phyloP scores from a whole-genome alignment of 768 basidiomycete genomes.

The Lyophyllum atratum region DNA sequence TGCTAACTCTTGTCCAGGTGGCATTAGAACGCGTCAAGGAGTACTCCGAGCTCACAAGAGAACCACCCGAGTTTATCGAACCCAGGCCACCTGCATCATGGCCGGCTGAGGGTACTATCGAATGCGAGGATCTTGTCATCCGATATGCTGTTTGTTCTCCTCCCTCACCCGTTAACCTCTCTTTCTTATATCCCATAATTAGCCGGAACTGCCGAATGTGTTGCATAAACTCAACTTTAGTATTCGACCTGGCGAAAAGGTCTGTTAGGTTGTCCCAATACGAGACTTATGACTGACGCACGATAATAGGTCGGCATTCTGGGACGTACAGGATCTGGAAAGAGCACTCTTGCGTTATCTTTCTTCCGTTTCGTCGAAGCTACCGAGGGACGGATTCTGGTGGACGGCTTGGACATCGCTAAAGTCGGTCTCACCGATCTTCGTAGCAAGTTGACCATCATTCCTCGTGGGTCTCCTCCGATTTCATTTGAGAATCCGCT shows the following conservation, averaged over 20 bases:
- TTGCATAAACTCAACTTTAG: slow-evolving; percentile 79
- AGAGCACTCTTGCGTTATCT: slow-evolving; percentile 76
- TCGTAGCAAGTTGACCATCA: slow-evolving; percentile 67
- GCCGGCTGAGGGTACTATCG: slow-evolving; percentile 72
- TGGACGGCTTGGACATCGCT: slow-evolving; percentile 82
- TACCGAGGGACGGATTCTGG: slow-evolving; percentile 67
- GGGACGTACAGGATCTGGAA: slow-evolving; percentile 74
- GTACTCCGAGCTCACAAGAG: slow-evolving; percentile 76
- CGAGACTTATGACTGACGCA: not conserved
- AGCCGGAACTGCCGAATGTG: slow-evolving; percentile 88
- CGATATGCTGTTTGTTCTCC: slow-evolving; percentile 66
- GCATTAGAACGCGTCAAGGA: slow-evolving; percentile 90
- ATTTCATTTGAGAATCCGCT: not conserved
- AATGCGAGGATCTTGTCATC: slow-evolving; percentile 75
- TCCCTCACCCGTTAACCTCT: not conserved
- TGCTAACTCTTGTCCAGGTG: slow-evolving; percentile 44
- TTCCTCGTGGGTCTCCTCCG: slow-evolving; percentile 55
- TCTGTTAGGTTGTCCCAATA: slow-evolving; percentile 26
- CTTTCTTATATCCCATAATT: not conserved
- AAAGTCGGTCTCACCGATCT: slow-evolving; percentile 82
- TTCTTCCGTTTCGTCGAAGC: slow-evolving; percentile 92
- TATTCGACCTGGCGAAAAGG: slow-evolving; percentile 76
- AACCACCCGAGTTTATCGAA: slow-evolving; percentile 84
- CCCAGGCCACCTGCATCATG: slow-evolving; percentile 80
- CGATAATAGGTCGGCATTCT: slow-evolving; percentile 63